These are phyloP conservation scores for Scheffersomyces amazonensis DNA, from an alignment of 805 yeast genomes.

Conservation along the genomic window DNA sequence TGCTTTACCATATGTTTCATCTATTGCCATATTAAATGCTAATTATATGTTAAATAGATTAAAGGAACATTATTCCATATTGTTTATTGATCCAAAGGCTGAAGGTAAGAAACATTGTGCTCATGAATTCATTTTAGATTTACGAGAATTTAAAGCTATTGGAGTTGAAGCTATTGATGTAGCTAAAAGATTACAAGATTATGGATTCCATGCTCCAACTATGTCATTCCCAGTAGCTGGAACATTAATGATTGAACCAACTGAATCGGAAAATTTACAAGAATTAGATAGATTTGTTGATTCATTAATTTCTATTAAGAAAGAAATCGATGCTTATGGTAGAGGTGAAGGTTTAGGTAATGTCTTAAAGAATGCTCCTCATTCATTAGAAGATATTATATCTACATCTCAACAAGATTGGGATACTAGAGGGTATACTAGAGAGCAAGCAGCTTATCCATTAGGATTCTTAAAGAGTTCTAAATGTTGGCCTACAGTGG, in stretches of 20 bases:
- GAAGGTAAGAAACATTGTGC: constrained; percentile 75
- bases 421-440: constrained; percentile 81
- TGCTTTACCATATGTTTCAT: constrained; percentile 82
- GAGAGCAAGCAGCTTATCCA: constrained; percentile 94
- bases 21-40: constrained; percentile 90
- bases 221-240: constrained; percentile 99
- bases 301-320: constrained; percentile 77
- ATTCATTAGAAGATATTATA: constrained; percentile 76
- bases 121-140: constrained; percentile 92
- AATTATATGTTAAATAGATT: constrained; percentile 89
- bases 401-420: constrained; percentile 62
- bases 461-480: constrained; percentile 64
- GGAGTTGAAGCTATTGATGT: constrained; percentile 95
- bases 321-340: constrained; percentile 74
- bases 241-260: constrained; percentile 97
- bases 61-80: constrained; percentile 65
- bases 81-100: constrained; percentile 58
- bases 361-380: constrained; percentile 89
- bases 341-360: constrained; percentile 63
- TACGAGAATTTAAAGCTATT: constrained; percentile 73
- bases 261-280: constrained; percentile 86
- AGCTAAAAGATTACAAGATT: constrained; percentile 96
- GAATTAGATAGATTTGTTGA: constrained; percentile 91
- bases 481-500: constrained; percentile 95
- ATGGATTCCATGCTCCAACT: constrained; percentile 98